Evolutionary conservation across 352 stramenopile genomes (phyloP).

Genomic region (Phytophthora foliorum): DNA sequence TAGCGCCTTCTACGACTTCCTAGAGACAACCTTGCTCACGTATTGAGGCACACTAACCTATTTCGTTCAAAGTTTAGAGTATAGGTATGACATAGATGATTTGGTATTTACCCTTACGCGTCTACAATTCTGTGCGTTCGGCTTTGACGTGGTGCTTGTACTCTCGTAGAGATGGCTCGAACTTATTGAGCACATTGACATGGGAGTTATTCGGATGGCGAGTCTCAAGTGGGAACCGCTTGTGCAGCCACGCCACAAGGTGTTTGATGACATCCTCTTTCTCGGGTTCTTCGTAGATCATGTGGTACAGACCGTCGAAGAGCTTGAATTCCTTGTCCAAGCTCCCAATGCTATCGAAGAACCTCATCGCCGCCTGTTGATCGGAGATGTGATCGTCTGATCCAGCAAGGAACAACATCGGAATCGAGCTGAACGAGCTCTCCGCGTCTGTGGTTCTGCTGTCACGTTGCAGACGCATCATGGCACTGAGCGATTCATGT

Average conservation of each 20-base stretch:
- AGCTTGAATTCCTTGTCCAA: constrained; percentile 73
- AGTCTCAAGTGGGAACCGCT: constrained; percentile 45
- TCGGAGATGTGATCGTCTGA: constrained; percentile 61
- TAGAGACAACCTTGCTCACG: constrained; percentile 50
- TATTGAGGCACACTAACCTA: constrained; percentile 18
- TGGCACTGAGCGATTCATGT: constrained; percentile 52
- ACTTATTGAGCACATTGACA: constrained; percentile 30
- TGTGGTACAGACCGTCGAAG: constrained; percentile 71
- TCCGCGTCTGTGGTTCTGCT: constrained; percentile 18
- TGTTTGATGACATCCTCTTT: constrained; percentile 61
- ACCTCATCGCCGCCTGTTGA: constrained; percentile 41
- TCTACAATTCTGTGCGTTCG: constrained; percentile 35
- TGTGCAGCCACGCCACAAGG: constrained; percentile 51
- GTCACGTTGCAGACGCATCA: constrained; percentile 46
- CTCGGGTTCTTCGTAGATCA: constrained; percentile 72
- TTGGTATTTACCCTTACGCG: constrained; percentile 26
- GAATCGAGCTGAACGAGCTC: constrained; percentile 26
- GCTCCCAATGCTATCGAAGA: constrained; percentile 53
- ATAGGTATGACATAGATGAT: constrained; percentile 10
- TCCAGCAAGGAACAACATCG: constrained; percentile 59
- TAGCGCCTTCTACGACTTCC: constrained; percentile 52
- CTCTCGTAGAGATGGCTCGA: constrained; percentile 23
- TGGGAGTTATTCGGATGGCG: constrained; percentile 34
- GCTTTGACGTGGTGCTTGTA: constrained; percentile 26
- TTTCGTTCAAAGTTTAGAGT: not conserved